phyloP scores from a whole-genome alignment of 768 basidiomycete species.

The Cytidiella melzeri region DNA sequence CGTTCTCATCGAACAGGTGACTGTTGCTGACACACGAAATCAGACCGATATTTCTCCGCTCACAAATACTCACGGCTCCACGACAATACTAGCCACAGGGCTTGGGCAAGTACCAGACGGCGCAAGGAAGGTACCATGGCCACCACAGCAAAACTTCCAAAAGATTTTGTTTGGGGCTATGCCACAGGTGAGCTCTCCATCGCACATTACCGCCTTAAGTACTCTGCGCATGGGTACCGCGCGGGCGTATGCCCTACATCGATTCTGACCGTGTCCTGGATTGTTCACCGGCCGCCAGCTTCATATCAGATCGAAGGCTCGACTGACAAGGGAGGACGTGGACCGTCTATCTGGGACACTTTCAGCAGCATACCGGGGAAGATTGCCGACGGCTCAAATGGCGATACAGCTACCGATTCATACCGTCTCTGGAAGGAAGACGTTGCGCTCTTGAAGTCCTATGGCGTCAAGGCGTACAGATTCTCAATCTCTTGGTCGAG shows the following conservation, averaged over 20 bases:
- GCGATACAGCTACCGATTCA: conserved; percentile 41
- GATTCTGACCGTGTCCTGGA: background rate
- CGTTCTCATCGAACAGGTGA: too few species aligned
- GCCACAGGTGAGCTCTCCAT: conserved; percentile 49
- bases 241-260: too few species aligned
- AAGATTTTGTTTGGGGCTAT: conserved; percentile 63
- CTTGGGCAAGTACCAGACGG: background rate
- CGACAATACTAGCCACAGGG: background rate
- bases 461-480: conserved; percentile 43
- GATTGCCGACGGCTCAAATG: conserved; percentile 37
- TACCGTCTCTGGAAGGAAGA: conserved; percentile 39
- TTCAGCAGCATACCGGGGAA: conserved; percentile 39
- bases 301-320: conserved; percentile 48
- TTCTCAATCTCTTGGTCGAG: conserved; percentile 52
- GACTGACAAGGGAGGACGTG: conserved; percentile 29
- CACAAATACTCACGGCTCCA: background rate
- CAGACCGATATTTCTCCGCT: background rate
- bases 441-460: conserved; percentile 37
- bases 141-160: conserved; percentile 30
- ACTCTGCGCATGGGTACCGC: background rate
- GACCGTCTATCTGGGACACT: conserved; percentile 44
- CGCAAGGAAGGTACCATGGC: too few species aligned
- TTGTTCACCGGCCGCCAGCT: conserved; percentile 21
- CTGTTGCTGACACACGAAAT: background rate
- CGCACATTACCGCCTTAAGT: conserved; percentile 2